Base-by-base conservation (phyloP, 2,329 filamentous ascomycete genomes). In the Colletotrichum destructivum region DNA sequence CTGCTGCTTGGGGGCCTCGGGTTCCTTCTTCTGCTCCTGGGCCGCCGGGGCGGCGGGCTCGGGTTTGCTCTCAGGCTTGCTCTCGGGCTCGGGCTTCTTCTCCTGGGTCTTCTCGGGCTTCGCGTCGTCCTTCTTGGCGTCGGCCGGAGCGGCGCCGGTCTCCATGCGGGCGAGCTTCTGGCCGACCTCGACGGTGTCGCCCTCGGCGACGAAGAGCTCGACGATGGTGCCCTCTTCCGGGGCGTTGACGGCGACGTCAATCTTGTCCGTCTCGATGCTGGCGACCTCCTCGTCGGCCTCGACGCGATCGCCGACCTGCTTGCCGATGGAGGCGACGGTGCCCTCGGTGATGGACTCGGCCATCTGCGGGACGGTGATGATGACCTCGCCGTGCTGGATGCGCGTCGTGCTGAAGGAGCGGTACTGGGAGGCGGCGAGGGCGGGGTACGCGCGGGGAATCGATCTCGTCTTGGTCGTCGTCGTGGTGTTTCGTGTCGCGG, bases 221-320 rank as follows among this genome's bases (percentile, higher is more conserved):
- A 74, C 75, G 1, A 80, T 71, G 15, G 75, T 67, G 16, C 75
- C 79, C 6, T 69, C 69, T 54, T 79, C 75, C 26, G 72, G 74
- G 5, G 78, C 76, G 65, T 75, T 78, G 13, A 80, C 78, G 2
- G 78, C 74, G 31, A 80, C 74, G 51, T 80, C 79, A 8, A 80
- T 80, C 76, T 80, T 80, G 75, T 80, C 79, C 2, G 79, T 80
- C 73, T 80, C 79, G 67, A 80, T 79, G 64, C 75, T 80, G 23
- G 78, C 78, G 23, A 80, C 73, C 59, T 80, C 79, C 56, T 80
- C 79, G 54, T 80, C 79, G 38, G 74, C 75, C 51, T 80, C 78
- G 21, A 80, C 73, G 31, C 65, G 69, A 42, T 80, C 78, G 54
- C 79, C 79, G 3, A 80, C 63, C 71, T 79, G 76, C 72, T 79